These are phyloP conservation scores for Fraxinus floribunda DNA, from an alignment of 305 asterid species.

Conservation along the genomic window DNA sequence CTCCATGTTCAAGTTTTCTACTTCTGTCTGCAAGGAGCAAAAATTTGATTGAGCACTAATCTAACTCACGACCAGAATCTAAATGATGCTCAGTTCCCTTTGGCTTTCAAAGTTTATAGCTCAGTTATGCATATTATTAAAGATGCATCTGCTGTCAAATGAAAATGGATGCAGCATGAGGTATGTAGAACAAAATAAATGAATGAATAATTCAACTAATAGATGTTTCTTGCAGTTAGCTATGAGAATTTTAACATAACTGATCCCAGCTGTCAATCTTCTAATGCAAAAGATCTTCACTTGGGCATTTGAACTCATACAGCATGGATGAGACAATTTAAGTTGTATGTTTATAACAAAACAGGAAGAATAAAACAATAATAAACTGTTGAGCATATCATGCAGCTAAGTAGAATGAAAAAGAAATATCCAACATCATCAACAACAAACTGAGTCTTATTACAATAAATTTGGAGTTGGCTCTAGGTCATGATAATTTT, in stretches of 20 bases:
- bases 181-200: not conserved
- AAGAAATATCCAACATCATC: not conserved
- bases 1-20: constrained; percentile 64
- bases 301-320: not conserved
- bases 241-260: not conserved
- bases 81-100: not conserved
- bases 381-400: not conserved
- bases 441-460: not conserved
- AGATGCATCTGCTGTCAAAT: not conserved
- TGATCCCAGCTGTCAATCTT: not conserved
- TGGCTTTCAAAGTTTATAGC: not conserved
- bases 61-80: constrained; percentile 4
- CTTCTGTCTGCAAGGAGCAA: constrained; percentile 63
- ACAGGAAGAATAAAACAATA: not conserved
- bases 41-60: constrained; percentile 16
- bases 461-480: no score
- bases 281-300: not conserved
- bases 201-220: not conserved
- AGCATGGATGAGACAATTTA: not conserved
- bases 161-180: not conserved
- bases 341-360: not conserved
- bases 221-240: not conserved
- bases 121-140: not conserved
- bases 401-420: not conserved
- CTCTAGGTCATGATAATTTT: no score